A percentile compares a stretch with the other conserved stretches of the same genome.
Evolutionary conservation across 2,329 filamentous ascomycete species (phyloP).

Genomic region (Emmonsiellopsis sp.): DNA sequence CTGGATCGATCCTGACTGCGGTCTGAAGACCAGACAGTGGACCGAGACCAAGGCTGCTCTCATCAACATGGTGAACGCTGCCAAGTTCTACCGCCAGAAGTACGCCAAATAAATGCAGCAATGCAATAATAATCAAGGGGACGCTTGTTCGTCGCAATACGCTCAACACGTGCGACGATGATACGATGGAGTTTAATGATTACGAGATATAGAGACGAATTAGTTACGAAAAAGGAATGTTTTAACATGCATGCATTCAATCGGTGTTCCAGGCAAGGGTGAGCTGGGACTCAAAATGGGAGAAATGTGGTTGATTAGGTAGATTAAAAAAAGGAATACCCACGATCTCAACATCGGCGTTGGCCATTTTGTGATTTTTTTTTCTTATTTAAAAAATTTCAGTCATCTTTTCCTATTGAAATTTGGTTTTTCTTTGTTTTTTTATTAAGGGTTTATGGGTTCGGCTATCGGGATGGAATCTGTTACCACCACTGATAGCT

Average conservation of each 20-base stretch:
- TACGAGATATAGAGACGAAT: constrained; percentile 4
- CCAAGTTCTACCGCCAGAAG: constrained; percentile 92
- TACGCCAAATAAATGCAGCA: constrained; percentile 51
- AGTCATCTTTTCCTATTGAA: not conserved
- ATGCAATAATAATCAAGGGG: not conserved
- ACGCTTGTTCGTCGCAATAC: not conserved
- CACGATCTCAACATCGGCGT: constrained; percentile 46
- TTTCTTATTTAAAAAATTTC: not conserved
- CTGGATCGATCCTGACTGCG: constrained; percentile 99
- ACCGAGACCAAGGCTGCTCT: constrained; percentile 95
- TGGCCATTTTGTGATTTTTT: constrained; percentile 18
- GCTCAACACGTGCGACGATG: constrained; percentile 6
- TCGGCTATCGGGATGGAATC: not conserved
- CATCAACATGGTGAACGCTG: constrained; percentile 94
- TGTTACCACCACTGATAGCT: not conserved
- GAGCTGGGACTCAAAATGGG: constrained; percentile 8
- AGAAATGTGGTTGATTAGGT: constrained; percentile 2
- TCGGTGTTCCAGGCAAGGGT: constrained; percentile 5
- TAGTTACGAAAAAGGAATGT: constrained; percentile 2
- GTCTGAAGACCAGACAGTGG: constrained; percentile 98
- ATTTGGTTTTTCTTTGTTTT: constrained; percentile 1
- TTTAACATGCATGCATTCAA: constrained; percentile 16
- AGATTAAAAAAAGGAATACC: constrained; percentile 26
- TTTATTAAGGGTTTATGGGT: not conserved
- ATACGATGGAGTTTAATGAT: constrained; percentile 2